Evolutionary conservation across 805 yeast species (phyloP).

Genomic region (Clavispora phyllophila): DNA sequence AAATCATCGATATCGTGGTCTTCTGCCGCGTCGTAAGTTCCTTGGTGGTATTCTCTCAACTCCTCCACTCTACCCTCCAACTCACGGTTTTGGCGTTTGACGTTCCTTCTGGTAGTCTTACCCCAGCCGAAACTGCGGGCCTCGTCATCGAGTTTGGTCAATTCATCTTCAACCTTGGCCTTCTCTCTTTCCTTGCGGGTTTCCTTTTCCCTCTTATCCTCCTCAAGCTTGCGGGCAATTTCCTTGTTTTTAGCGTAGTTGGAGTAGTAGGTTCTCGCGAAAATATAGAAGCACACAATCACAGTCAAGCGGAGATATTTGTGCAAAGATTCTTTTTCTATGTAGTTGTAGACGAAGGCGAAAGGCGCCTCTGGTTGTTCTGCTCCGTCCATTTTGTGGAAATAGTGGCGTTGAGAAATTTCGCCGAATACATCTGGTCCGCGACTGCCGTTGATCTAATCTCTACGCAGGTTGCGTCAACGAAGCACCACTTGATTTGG

Average conservation of each 20-base stretch:
- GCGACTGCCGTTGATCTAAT: background rate
- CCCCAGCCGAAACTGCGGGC: slow-evolving; percentile 74
- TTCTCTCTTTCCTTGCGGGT: slow-evolving; percentile 32
- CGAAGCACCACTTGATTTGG: no score
- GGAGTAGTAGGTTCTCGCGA: slow-evolving; percentile 52
- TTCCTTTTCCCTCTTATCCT: slow-evolving; percentile 41
- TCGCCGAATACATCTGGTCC: background rate
- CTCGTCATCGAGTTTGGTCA: slow-evolving; percentile 25
- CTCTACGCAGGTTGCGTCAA: background rate
- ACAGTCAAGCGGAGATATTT: slow-evolving; percentile 44
- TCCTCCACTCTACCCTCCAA: slow-evolving; percentile 43
- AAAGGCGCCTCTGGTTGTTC: slow-evolving; percentile 7
- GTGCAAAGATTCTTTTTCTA: slow-evolving; percentile 38
- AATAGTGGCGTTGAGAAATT: background rate
- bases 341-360: slow-evolving; percentile 31
- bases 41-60: slow-evolving; percentile 38
- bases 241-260: slow-evolving; percentile 56
- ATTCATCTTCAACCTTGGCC: slow-evolving; percentile 18
- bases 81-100: slow-evolving; percentile 48
- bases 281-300: slow-evolving; percentile 55
- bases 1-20: slow-evolving; percentile 69
- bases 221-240: slow-evolving; percentile 40
- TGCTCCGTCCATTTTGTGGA: background rate
- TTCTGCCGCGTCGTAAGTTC: slow-evolving; percentile 44
- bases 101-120: slow-evolving; percentile 60